Evolutionary conservation across 306 rosid genomes (phyloP).

Genomic region (Luffa aegyptiaca): DNA sequence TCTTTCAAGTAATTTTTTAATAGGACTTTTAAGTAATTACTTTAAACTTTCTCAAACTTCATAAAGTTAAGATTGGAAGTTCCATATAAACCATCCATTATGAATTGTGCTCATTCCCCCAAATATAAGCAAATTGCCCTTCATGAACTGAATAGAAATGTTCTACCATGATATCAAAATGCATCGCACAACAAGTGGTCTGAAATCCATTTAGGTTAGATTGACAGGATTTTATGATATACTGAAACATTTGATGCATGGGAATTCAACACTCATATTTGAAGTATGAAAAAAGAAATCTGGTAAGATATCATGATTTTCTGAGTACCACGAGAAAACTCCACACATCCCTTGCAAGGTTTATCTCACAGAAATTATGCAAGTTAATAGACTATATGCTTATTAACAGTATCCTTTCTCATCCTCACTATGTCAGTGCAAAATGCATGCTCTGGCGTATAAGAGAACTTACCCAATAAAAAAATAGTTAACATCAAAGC

Average conservation of each 20-base stretch:
- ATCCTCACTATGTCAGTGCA: background rate
- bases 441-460: constrained; percentile 15
- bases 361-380: background rate
- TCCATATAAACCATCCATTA: background rate
- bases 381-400: background rate
- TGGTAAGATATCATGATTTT: background rate
- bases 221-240: background rate
- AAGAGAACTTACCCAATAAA: constrained; percentile 58
- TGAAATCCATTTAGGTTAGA: background rate
- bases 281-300: background rate
- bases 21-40: background rate
- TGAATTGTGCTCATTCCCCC: background rate
- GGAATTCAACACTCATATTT: background rate
- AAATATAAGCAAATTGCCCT: background rate
- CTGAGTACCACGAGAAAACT: background rate
- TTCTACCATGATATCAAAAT: background rate
- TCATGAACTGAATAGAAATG: background rate
- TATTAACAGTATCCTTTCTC: background rate
- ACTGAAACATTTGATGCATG: background rate
- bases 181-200: background rate
- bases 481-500: constrained; percentile 70
- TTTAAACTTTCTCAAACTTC: background rate
- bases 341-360: background rate
- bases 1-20: background rate
- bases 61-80: background rate